Evolutionary conservation across 2,329 filamentous ascomycete genomes (phyloP), one percentile per base, ranked within the genome.

Genomic region (Bipolaris zeicola): DNA sequence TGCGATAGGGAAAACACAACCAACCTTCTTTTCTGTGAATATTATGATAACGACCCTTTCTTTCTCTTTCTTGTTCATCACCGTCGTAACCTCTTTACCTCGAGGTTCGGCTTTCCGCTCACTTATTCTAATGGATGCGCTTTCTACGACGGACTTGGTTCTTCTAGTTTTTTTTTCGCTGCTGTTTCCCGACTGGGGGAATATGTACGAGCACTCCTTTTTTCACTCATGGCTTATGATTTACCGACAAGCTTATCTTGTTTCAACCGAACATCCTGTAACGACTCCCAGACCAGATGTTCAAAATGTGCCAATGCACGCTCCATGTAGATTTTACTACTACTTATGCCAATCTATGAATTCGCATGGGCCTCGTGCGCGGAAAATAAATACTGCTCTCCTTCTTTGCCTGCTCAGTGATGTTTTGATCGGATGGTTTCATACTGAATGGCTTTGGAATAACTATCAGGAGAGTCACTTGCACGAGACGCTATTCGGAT

Each of bases 41-140:
- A 68, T 68, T 68, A 67, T 66, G 64, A 68, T 61, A 54, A 66
- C 60, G 64, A 66, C 55, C 43, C 58, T 60, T 55, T 57, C 62
- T 53, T 57, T 57, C 57, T 45, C 48, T 57, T 61, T 57, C 48
- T 52, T 48, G 28, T 44, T 36, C 49, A 52, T 41, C 39, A 43
- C 36, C 34, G 10, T 20, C 39, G 20, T 14, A 33, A 42, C 11
- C 42, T 14, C 22, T 37, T 34, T 26, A 22, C 1, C 28, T 3
- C 5, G 14, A 45, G 46, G 41, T 16, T 38, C 38, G 38, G 22
- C 28, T 16, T 50, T 50, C 33, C 38, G 34, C 47, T 55, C 52
- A 33, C 52, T 44, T 53, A 41, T 44, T 20, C 24, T 31, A 33
- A 44, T 44, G 42, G 26, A 44, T 33, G 33, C 14, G 20, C 20